A percentile compares a stretch with the other conserved stretches of the same genome.
phyloP scores from a whole-genome alignment of 495 filamentous ascomycete species.

The Parathielavia hyrcaniae region DNA sequence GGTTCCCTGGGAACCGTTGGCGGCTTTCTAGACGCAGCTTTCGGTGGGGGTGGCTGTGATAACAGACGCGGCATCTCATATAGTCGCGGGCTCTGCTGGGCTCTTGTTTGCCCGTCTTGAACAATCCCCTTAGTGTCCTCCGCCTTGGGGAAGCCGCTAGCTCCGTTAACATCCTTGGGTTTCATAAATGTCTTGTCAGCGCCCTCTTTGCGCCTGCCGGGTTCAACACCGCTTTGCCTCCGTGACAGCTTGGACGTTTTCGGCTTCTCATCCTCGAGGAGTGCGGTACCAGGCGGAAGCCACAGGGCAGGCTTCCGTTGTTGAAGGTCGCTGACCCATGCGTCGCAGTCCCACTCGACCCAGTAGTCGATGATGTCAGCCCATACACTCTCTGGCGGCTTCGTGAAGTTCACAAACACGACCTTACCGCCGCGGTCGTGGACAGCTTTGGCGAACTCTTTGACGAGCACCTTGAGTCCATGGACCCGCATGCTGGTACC shows the following conservation, averaged over 20 bases:
- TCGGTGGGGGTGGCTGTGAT: conserved; percentile 1
- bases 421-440: conserved; percentile 59
- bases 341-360: conserved; percentile 65
- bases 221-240: conserved; percentile 26
- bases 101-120: background rate
- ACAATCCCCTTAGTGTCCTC: background rate
- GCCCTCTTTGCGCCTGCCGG: conserved; percentile 26
- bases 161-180: conserved; percentile 12
- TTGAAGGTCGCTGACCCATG: conserved; percentile 58
- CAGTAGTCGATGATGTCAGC: conserved; percentile 62
- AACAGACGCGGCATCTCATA: conserved; percentile 12
- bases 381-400: conserved; percentile 61
- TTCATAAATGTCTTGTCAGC: conserved; percentile 23
- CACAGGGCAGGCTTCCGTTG: conserved; percentile 51
- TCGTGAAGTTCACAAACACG: conserved; percentile 62
- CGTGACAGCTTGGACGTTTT: conserved; percentile 27
- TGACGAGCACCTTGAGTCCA: conserved; percentile 60
- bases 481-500: conserved; percentile 65
- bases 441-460: conserved; percentile 63
- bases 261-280: conserved; percentile 32
- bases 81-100: background rate
- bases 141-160: conserved; percentile 1
- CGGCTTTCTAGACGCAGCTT: background rate
- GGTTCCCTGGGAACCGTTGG: conserved; percentile 14
- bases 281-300: conserved; percentile 40